Evolutionary conservation across 2,329 filamentous ascomycete species (phyloP), one percentile per base, ranked within the genome.

Genomic region (Aaosphaeria pasadenensis): DNA sequence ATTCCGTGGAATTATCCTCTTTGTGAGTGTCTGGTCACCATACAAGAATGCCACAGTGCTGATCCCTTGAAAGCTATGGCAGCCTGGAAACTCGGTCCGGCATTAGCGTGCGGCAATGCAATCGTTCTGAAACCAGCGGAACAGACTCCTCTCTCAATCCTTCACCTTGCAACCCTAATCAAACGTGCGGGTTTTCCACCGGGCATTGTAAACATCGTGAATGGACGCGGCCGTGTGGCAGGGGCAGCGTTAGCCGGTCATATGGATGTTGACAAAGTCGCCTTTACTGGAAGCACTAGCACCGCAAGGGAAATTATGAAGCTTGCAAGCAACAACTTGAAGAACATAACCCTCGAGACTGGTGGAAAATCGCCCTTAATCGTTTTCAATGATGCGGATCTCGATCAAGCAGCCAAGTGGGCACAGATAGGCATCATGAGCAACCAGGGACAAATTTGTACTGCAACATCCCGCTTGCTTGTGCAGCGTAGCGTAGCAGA

Each of bases 41-140:
- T 11, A 36, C 13, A 36, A 36, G 33, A 11, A 11, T 36, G 9
- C 13, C 9, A 13, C 9, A 11, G 13, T 36, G 33, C 33, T 36
- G 13, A 36, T 36, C 9, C 9, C 9, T 36, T 9, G 13, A 13
- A 36, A 36, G 33, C 9, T 36, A 41, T 41, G 39, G 9, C 39
- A 9, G 11, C 39, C 9, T 41, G 39, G 39, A 41, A 41, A 41
- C 17, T 41, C 7, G 39, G 11, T 9, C 39, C 39, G 24, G 39
- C 39, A 9, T n/a, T 41, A 9, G 39, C 39, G 7, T 11, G 11
- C 28, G 78, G 79, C 4, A 80, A 79, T 45, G 64, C 69, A 2
- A 60, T 81, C 30, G 78, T 82, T 31, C 58, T 79, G 45, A 81
- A 81, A 59, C 76, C 77, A 2, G 79, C 76, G 29, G 71, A 52